Conservation (phyloP, 2,329 filamentous ascomycete genomes). For the Aureobasidium sp. region DNA sequence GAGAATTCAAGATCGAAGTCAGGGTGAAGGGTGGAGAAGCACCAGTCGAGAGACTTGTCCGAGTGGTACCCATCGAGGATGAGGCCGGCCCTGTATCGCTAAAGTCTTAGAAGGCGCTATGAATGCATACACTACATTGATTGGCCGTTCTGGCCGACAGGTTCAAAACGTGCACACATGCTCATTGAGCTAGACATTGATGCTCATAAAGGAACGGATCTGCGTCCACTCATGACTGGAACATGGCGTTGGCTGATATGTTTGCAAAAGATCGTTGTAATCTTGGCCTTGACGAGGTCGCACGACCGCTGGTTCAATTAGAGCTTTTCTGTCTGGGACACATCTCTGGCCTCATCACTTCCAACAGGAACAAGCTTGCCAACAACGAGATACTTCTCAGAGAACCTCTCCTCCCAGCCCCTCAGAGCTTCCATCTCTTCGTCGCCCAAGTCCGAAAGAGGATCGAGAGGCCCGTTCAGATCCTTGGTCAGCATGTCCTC, state of each 20-base stretch:
- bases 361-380: constrained; percentile 70
- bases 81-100: neutral
- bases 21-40: constrained; percentile 41
- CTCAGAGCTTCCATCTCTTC: constrained; percentile 77
- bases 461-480: constrained; percentile 74
- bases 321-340: neutral
- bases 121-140: too few relatives aligned
- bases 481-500: constrained; percentile 92
- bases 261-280: too few relatives aligned
- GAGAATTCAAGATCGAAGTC: constrained; percentile 48
- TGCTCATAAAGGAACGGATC: too few relatives aligned
- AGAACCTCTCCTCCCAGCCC: constrained; percentile 91
- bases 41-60: constrained; percentile 36
- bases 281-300: too few relatives aligned
- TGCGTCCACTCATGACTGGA: too few relatives aligned
- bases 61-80: constrained; percentile 25
- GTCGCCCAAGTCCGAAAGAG: constrained; percentile 59
- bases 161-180: too few relatives aligned
- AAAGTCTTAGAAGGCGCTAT: too few relatives aligned
- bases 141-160: too few relatives aligned
- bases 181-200: too few relatives aligned
- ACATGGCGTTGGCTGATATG: too few relatives aligned
- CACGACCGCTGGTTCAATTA: neutral
- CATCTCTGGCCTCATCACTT: constrained; percentile 23
- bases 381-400: constrained; percentile 91